Evolutionary conservation across 148 eudicot genomes (phyloP).

Genomic region (Heliosperma pusillum): DNA sequence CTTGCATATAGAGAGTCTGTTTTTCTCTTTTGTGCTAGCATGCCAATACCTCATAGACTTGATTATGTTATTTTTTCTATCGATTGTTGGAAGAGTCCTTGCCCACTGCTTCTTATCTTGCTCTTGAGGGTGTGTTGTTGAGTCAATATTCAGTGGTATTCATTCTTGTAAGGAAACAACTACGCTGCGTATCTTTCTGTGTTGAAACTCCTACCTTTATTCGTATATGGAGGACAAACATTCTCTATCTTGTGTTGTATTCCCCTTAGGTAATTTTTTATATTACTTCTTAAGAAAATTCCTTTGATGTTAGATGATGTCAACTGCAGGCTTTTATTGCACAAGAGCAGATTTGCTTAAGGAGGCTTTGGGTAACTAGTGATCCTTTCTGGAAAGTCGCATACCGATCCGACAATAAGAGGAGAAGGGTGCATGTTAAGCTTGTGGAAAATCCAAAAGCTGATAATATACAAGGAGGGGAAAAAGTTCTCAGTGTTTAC

Average conservation of each 20-base stretch:
- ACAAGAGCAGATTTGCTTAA: conserved; percentile 82
- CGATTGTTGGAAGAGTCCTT: background rate
- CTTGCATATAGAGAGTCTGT: background rate
- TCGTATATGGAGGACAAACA: background rate
- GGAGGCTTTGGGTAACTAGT: conserved; percentile 65
- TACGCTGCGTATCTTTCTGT: conserved; percentile 9
- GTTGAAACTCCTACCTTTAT: background rate
- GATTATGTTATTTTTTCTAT: background rate
- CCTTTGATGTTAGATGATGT: background rate
- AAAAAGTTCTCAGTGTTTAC: conserved; percentile 55
- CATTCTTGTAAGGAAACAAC: conserved; percentile 3
- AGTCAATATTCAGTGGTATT: background rate
- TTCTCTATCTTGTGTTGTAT: conserved; percentile 4
- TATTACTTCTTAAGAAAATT: background rate
- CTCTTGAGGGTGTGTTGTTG: background rate
- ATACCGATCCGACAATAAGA: conserved; percentile 55
- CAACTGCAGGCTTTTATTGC: conserved; percentile 79
- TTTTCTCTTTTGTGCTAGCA: background rate
- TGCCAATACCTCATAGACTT: background rate
- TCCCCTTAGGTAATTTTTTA: background rate
- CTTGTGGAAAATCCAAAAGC: conserved; percentile 52
- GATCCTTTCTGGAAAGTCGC: conserved; percentile 66
- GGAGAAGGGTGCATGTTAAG: conserved; percentile 63
- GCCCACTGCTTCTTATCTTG: background rate
- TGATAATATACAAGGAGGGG: conserved; percentile 55